Evolutionary conservation across 352 stramenopile genomes (phyloP), one percentile per base, ranked within the genome.

Genomic region (Phytopythium sindhum): DNA sequence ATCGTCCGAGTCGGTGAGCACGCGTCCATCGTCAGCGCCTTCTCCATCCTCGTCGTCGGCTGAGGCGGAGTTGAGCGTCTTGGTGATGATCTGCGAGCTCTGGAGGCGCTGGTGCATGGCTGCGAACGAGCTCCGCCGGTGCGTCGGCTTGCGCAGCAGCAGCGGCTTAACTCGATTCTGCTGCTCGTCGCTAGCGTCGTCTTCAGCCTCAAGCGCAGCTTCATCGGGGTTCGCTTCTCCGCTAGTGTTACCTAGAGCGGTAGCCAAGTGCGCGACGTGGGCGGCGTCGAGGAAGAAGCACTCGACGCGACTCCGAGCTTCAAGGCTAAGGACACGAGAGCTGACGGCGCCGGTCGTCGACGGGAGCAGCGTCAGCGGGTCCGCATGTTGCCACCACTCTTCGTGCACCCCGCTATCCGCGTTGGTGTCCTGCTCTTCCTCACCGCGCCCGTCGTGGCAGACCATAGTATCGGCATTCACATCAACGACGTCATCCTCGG

Each of bases 201-300:
- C 12, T 42, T 57, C 31, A 7, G 37, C 41, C 2, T n/a, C 29
- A 6, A 23, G 8, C 9, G n/a, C 31, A 4, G 17, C 51, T 14
- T 57, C 21, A 19, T 35, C 53, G 10, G 21, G 11, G 7, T 21
- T 6, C 6, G 17, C 41, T 4, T 29, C 28, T 0, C 19, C 41
- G n/a, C 19, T 9, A 17, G 33, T 0, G 15, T 29, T 28, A 2
- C 14, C 10, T 15, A 19, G 26, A 56, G 42, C 37, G 35, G 37
- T 24, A 64, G 66, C 48, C 28, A 70, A 52, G 67, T 71, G 55
- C 51, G 56, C 60, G 54, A 86, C 48, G 70, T 82, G 67, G 3
- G 6, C 51, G 0, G 60, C 54, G 26, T 86, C 79, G 19, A 90
- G 65, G 60, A 78, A 88, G 57, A 82, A 89, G 29, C 81, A 90